Evolutionary conservation across 495 filamentous ascomycete genomes (phyloP), one percentile per base, ranked within the genome.

Genomic region (Penicillium paxilli): DNA sequence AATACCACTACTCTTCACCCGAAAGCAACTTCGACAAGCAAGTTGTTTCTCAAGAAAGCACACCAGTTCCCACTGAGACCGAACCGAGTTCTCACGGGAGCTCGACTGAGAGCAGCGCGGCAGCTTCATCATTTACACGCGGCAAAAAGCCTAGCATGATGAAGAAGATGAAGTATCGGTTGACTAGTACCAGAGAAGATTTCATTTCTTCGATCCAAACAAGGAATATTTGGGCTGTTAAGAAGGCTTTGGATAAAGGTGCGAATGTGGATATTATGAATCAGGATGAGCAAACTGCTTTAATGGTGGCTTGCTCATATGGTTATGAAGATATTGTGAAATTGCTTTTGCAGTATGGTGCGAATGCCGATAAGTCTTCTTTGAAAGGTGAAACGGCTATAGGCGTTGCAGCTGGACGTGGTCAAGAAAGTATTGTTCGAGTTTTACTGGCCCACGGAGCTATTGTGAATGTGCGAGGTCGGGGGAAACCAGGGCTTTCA

Each of bases 261-360:
- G 74, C 76, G 2, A 62, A 78, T 44, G 52, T 68, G 35, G 67
- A 78, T 44, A 59, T 63, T 4, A 58, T 58, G 44, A 69, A 74
- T 47, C 42, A 40, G 5, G 23, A 53, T 1, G 66, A 68, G 24
- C 65, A 71, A 37, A 76, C 74, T 2, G 66, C 64, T 4, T 57
- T 80, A 5, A 75, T 78, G 57, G 54, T 67, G 14, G 71, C 65
- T 24, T 52, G 58, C 12, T 46, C 44, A 16, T 49, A 50, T n/a
- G 57, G 60, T 6, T 59, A 67, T 24, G 45, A 55, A 12, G 23
- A 55, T 14, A 47, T 76, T 19, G 44, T 59, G 11, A 44, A 54
- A 14, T 22, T 64, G 4, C 50, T 76, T 14, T 44, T 76, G 8
- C 52, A 67, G n/a, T 61, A 60, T 35, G 62, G 57, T 2, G 66